Base-by-base conservation (phyloP, 306 rosid species). In the Acmispon strigosus region DNA sequence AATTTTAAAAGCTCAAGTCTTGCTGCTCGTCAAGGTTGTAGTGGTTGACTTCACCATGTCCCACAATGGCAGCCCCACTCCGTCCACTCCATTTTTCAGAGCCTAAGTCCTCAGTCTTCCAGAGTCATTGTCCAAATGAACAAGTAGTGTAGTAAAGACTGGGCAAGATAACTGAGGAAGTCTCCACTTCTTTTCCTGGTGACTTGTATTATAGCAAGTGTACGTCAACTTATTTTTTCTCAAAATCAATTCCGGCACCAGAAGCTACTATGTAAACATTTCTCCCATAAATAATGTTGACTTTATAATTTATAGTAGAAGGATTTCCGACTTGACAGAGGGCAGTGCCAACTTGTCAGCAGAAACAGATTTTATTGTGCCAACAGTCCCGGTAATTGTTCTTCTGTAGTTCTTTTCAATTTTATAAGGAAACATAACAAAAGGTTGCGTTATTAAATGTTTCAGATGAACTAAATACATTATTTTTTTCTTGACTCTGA, bases 281-380 rank as follows among this genome's bases (percentile, higher is more conserved):
- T 22, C 24, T 22, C 24, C 24, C 24, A 22, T 22, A 22, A 22
- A 1, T 22, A 22, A 22, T 22, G 24, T 22, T 22, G 24, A 22
- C 2, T 22, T 27, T 27, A 27, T 27, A 27, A 27, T 27, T 27
- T 1, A 27, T 27, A 1, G 32, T 27, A 27, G 32, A 27, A 27
- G 32, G 4, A 27, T 27, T 27, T 27, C 32, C 32, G 3, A 27
- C 0, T 27, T 27, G 32, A 18, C 13, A 0, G 73, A 47, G 76
- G 82, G 6, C 62, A 7, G 27, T 73, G 80, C 17, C 64, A 19
- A 4, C 53, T 66, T 20, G 48, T 72, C 27, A 9, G 39, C 42
- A 12, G 0, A 10, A 9, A 43, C 1, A 63, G 5, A 17, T 32
- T 73, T 52, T 13, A 5, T n/a, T 82, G 83, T 37, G 10, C 2